These are phyloP conservation scores for Suhomyces chickasaworum DNA, from an alignment of 1,139 yeast genomes.

Conservation along the genomic window DNA sequence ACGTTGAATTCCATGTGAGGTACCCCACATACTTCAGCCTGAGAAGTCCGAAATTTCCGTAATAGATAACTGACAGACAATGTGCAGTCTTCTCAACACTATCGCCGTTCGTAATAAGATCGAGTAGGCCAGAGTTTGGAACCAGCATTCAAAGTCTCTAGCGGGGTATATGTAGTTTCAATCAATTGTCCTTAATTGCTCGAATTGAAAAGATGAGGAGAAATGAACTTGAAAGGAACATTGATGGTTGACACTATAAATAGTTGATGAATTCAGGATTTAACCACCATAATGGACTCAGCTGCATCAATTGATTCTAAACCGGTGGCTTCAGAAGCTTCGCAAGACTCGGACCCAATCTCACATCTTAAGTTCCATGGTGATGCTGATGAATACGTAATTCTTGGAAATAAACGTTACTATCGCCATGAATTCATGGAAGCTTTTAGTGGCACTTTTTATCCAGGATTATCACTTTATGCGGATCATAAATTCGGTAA, in stretches of 20 bases:
- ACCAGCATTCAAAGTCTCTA: background rate
- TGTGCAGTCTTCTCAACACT: background rate
- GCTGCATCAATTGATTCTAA: background rate
- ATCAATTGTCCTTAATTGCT: background rate
- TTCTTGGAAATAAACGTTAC: constrained; percentile 35
- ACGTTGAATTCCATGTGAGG: background rate
- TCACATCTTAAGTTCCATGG: constrained; percentile 17
- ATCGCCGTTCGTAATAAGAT: background rate
- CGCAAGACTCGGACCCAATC: background rate
- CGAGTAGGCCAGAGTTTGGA: background rate
- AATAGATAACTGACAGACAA: background rate
- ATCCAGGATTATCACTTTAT: background rate
- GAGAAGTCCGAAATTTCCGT: background rate
- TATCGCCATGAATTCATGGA: constrained; percentile 33
- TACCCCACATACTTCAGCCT: background rate
- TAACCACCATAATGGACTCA: background rate
- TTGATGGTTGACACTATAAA: background rate
- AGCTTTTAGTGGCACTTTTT: constrained; percentile 41
- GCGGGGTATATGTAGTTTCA: background rate
- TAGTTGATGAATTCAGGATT: background rate
- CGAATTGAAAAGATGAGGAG: background rate
- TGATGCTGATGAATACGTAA: constrained; percentile 26
- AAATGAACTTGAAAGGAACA: background rate
- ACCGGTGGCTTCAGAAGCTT: background rate
- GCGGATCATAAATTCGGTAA: background rate